A percentile compares a stretch with the other conserved stretches of the same genome.
Conservation (phyloP, 331 rosid species). For the Acacia pycnantha region DNA sequence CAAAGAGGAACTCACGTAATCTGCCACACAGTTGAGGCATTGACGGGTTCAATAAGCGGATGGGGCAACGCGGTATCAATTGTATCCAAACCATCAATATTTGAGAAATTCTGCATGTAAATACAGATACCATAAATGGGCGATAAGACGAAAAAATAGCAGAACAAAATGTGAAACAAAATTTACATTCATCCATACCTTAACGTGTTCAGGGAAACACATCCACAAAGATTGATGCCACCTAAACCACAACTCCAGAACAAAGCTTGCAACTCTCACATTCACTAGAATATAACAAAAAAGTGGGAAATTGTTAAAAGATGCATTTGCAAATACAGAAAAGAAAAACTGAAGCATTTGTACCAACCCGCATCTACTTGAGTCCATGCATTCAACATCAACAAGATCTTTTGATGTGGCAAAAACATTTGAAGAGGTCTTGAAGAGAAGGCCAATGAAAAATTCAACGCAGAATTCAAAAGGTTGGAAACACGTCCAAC, state of each 20-base stretch:
- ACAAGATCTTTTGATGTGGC: conserved; percentile 79
- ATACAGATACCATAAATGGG: conserved; percentile 18
- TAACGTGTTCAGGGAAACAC: conserved; percentile 44
- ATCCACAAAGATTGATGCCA: conserved; percentile 94
- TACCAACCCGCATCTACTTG: conserved; percentile 62
- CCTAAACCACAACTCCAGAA: conserved; percentile 85
- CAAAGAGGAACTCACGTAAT: conserved; percentile 57
- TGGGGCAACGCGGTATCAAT: conserved; percentile 48
- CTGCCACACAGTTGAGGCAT: conserved; percentile 65
- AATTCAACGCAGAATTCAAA: conserved; percentile 51
- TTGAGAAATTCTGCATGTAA: conserved; percentile 55
- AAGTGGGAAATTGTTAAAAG: neutral
- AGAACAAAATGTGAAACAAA: neutral
- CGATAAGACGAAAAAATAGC: neutral
- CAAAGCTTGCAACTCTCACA: conserved; percentile 56
- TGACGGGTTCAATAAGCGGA: conserved; percentile 63
- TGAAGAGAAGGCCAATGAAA: conserved; percentile 72
- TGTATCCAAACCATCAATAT: conserved; percentile 38
- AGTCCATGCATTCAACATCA: conserved; percentile 62
- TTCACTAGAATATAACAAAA: conserved; percentile 40
- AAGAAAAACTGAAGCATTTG: conserved; percentile 8
- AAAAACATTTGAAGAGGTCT: conserved; percentile 88
- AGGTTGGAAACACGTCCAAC: conserved; percentile 35
- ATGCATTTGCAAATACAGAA: conserved; percentile 1
- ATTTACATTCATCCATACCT: conserved; percentile 42